These are phyloP conservation scores for Myxozyma mucilagina DNA, from an alignment of 805 yeast species.

Conservation along the genomic window DNA sequence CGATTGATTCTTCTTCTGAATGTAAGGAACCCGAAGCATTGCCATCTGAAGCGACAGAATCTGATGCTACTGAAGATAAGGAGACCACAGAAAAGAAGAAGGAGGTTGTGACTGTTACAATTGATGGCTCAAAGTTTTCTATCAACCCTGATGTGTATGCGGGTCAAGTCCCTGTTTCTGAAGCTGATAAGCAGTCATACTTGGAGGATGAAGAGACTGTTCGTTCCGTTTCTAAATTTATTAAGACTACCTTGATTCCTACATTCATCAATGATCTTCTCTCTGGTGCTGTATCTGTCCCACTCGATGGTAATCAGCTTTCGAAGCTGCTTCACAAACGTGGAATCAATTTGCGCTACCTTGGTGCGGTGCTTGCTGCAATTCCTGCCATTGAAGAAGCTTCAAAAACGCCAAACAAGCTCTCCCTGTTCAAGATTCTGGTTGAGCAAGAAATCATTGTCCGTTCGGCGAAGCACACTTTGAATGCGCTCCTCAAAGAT, in stretches of 20 bases:
- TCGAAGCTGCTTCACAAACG: constrained; percentile 65
- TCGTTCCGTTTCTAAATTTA: constrained; percentile 65
- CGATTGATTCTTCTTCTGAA: constrained; percentile 29
- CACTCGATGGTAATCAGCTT: constrained; percentile 81
- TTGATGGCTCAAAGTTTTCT: constrained; percentile 44
- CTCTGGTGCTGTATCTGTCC: constrained; percentile 54
- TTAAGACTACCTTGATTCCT: constrained; percentile 60
- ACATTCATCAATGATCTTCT: constrained; percentile 59
- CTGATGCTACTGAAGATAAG: constrained; percentile 30
- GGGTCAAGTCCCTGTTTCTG: constrained; percentile 42
- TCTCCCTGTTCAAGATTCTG: constrained; percentile 46
- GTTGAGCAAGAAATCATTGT: constrained; percentile 70
- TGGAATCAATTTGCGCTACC: constrained; percentile 88
- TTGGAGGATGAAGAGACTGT: constrained; percentile 63
- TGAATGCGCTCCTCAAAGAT: constrained; percentile 50
- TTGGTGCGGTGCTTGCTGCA: constrained; percentile 50
- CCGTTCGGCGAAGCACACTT: constrained; percentile 73
- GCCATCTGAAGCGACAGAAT: constrained; percentile 2
- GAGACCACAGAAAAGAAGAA: constrained; percentile 21
- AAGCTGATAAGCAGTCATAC: constrained; percentile 42
- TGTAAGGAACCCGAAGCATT: constrained; percentile 2
- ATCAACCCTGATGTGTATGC: constrained; percentile 81
- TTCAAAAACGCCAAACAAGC: constrained; percentile 38
- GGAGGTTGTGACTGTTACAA: constrained; percentile 19
- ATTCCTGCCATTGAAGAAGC: constrained; percentile 34